Base-by-base conservation (phyloP, 148 eudicot species). In the Bassia scoparia region DNA sequence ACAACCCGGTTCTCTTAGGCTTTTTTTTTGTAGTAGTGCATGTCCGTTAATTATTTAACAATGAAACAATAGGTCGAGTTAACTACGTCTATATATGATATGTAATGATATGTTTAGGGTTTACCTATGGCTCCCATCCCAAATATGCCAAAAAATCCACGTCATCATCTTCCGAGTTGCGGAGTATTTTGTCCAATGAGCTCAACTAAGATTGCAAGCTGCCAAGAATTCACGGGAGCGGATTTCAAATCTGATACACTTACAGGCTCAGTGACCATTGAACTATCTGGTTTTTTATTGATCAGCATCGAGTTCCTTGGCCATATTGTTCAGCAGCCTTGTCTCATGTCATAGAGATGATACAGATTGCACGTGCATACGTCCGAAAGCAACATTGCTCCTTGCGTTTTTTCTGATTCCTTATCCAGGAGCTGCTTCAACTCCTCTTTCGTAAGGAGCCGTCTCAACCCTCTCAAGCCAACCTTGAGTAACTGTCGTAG, bases 81-180 rank as follows among this genome's bases (percentile, higher is more conserved):
- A n/a, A n/a, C n/a, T n/a, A n/a, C n/a, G n/a, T n/a, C n/a, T n/a
- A n/a, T n/a, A n/a, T n/a, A n/a, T n/a, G n/a, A n/a, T n/a, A n/a
- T n/a, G n/a, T n/a, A n/a, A n/a, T n/a, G n/a, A n/a, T n/a, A n/a
- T n/a, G n/a, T n/a, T n/a, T n/a, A n/a, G n/a, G n/a, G n/a, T n/a
- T 55, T 53, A 70, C 73, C 73, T 35, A 54, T 12, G 18, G 31
- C 73, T 2, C 62, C 61, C 50, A 35, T 55, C 30, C 73, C 61
- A 35, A 9, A 70, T 4, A 70, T n/a, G 9, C 64, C 54, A 15
- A 72, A 17, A 23, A 14, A 41, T 16, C 4, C 21, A 41, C 38
- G 3, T 72, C 21, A 27, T 41, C 67, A 4, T 72, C 67, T 37
- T 43, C 17, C n/a, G 60, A 43, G 21, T 26, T 58, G 0, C 0